phyloP scores from a whole-genome alignment of 208 protist species.

The Herpetomonas tarakana region DNA sequence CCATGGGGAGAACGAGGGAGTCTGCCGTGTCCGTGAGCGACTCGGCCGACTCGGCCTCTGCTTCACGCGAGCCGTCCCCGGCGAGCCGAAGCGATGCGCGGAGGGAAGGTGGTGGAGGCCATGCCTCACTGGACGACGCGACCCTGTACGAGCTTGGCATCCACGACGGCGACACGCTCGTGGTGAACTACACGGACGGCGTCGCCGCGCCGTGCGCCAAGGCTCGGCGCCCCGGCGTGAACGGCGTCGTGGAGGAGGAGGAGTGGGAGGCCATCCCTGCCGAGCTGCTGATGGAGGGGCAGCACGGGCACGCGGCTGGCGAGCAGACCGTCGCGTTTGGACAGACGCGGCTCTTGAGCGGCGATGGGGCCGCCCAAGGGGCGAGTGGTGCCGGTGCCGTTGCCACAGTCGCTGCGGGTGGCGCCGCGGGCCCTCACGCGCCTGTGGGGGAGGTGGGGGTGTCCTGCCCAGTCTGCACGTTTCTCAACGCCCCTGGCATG shows the following conservation, averaged over 20 bases:
- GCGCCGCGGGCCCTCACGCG: not conserved
- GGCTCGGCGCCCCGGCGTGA: not conserved
- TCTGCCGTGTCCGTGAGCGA: not conserved
- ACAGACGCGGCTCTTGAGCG: conserved; percentile 36
- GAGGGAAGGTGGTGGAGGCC: not conserved
- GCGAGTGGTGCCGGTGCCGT: not conserved
- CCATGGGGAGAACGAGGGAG: not conserved
- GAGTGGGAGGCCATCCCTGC: conserved; percentile 62
- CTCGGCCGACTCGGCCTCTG: not conserved
- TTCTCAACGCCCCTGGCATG: conserved; percentile 63
- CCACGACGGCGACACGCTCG: conserved; percentile 56
- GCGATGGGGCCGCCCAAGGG: not conserved
- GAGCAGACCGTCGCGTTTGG: conserved; percentile 35
- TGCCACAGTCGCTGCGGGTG: not conserved
- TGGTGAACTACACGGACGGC: conserved; percentile 49
- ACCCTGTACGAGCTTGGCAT: conserved; percentile 74
- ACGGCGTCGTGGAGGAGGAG: conserved; percentile 21
- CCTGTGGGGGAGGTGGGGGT: conserved; percentile 21
- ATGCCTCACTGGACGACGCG: conserved; percentile 21
- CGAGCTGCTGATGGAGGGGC: conserved; percentile 29
- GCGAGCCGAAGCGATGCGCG: not conserved
- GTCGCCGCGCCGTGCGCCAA: conserved; percentile 31
- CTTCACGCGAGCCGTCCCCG: not conserved
- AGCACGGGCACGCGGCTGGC: not conserved
- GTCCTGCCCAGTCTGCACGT: conserved; percentile 70